These are phyloP conservation scores for Colletotrichum australisinense DNA, from an alignment of 2,329 filamentous ascomycete genomes.

Conservation along the genomic window DNA sequence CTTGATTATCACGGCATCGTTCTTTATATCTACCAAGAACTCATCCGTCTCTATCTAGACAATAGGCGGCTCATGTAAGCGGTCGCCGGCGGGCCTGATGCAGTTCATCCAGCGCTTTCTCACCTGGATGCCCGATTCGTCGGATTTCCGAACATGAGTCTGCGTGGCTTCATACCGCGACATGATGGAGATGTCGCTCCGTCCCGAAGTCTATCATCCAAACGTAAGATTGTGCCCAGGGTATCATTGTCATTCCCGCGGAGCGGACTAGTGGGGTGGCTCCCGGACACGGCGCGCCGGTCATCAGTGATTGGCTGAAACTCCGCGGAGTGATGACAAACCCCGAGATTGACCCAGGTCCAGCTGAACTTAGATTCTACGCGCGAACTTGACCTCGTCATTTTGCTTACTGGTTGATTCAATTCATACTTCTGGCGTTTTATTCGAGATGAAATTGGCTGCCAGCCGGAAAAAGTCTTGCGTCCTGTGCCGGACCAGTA, in stretches of 20 bases:
- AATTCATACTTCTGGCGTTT: not conserved
- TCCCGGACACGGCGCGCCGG: not conserved
- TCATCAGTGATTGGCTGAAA: not conserved
- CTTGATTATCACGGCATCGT: not conserved
- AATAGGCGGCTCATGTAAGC: not conserved
- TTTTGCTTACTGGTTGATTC: not conserved
- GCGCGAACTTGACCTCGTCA: not conserved
- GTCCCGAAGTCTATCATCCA: not conserved
- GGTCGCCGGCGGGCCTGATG: not conserved
- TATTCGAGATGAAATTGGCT: not conserved
- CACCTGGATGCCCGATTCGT: not conserved
- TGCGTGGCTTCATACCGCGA: not conserved
- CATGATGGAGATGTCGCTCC: not conserved
- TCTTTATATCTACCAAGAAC: not conserved
- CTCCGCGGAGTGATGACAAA: conserved; percentile 12
- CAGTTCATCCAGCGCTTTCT: not conserved
- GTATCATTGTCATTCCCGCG: not conserved
- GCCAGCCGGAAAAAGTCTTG: conserved; percentile 38
- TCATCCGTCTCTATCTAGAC: too few relatives aligned
- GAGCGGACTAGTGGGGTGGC: conserved; percentile 18
- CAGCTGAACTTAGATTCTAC: not conserved
- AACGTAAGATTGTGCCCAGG: not conserved
- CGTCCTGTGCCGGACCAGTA: conserved; percentile 40
- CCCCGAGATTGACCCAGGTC: not conserved
- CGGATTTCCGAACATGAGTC: not conserved